phyloP scores from a whole-genome alignment of 495 filamentous ascomycete genomes.

The Annulohypoxylon stygium region DNA sequence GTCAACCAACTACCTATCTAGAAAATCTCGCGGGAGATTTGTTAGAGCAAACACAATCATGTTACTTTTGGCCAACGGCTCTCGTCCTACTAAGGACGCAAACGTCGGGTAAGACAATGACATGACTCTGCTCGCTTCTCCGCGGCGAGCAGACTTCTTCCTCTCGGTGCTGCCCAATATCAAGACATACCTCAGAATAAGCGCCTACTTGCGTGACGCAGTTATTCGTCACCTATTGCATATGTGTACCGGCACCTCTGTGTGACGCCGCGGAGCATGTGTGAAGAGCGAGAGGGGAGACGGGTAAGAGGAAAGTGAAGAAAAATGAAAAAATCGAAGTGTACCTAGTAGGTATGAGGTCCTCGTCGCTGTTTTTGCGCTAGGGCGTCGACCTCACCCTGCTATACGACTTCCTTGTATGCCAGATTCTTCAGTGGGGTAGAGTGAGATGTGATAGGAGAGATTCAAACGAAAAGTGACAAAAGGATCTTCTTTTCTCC shows the following conservation, averaged over 20 bases:
- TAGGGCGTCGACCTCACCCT: not conserved
- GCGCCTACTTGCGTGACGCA: constrained; percentile 39
- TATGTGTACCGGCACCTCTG: constrained; percentile 37
- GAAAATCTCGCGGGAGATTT: constrained; percentile 21
- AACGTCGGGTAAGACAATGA: constrained; percentile 47
- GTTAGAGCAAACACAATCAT: constrained; percentile 41
- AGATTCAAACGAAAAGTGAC: constrained; percentile 34
- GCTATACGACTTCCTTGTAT: constrained; percentile 8
- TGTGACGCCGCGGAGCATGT: constrained; percentile 24
- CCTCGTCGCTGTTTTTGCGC: constrained; percentile 15
- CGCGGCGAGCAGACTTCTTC: constrained; percentile 3
- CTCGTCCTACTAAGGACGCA: constrained; percentile 45
- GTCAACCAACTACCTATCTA: constrained; percentile 4
- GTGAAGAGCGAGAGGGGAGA: not conserved
- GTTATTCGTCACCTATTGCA: constrained; percentile 45
- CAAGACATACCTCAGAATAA: constrained; percentile 37
- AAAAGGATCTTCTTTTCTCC: constrained; percentile 26
- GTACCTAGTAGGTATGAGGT: not conserved
- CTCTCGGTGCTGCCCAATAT: constrained; percentile 32
- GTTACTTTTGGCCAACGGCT: constrained; percentile 47
- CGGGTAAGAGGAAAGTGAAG: constrained; percentile 1
- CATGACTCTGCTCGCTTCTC: constrained; percentile 39
- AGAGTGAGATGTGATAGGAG: constrained; percentile 23
- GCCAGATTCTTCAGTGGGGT: constrained; percentile 34
- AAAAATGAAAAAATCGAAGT: constrained; percentile 4